A percentile compares a stretch with the other conserved stretches of the same genome.
phyloP scores from a whole-genome alignment of 257 asterid genomes.

The Solanum megistacrolobum region DNA sequence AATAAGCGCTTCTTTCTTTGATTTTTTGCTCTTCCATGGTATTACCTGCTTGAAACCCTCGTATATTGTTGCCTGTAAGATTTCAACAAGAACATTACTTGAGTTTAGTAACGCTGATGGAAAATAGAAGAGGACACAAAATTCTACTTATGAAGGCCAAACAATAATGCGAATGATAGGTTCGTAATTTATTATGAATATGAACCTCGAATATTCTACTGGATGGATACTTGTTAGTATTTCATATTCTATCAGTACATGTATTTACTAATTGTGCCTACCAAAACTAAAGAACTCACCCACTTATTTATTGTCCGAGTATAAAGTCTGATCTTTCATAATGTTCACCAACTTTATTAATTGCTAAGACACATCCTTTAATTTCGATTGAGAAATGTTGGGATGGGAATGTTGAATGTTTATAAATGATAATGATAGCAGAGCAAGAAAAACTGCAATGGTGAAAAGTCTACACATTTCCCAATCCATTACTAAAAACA shows the following conservation, averaged over 20 bases:
- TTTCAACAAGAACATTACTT: neutral
- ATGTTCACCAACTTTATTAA: neutral
- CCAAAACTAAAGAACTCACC: neutral
- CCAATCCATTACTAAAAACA: neutral
- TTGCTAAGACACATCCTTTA: neutral
- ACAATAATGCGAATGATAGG: neutral
- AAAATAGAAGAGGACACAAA: too few species aligned
- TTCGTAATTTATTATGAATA: too few species aligned
- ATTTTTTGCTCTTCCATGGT: constrained; percentile 51
- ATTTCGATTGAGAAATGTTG: neutral
- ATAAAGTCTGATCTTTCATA: neutral
- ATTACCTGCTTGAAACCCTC: constrained; percentile 57
- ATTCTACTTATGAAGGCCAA: neutral
- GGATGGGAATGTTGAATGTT: neutral
- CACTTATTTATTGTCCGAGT: neutral
- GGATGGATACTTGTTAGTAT: neutral
- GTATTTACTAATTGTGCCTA: neutral
- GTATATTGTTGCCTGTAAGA: constrained; percentile 35
- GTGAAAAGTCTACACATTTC: neutral
- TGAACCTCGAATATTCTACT: neutral
- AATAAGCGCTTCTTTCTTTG: constrained; percentile 15
- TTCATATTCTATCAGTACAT: neutral
- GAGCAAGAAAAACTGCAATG: neutral
- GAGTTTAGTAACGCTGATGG: neutral
- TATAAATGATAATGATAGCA: neutral